phyloP scores from a whole-genome alignment of 805 yeast genomes.

The Wickerhamomyces chaumierensis region DNA sequence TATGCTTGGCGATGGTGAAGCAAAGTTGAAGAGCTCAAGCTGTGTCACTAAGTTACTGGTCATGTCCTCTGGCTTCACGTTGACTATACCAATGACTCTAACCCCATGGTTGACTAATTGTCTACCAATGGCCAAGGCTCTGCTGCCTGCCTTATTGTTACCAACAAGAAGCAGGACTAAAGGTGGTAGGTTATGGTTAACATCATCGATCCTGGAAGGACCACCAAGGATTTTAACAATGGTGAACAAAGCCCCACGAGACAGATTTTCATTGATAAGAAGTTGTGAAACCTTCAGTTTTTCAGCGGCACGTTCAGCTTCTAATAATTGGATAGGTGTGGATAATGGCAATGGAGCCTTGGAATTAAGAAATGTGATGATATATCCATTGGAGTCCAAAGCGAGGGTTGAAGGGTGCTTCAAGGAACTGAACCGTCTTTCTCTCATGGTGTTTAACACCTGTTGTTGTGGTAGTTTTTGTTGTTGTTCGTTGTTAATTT shows the following conservation, averaged over 20 bases:
- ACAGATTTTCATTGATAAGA: slow-evolving; percentile 52
- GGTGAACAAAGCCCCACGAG: slow-evolving; percentile 50
- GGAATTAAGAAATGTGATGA: slow-evolving; percentile 7
- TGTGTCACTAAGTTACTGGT: slow-evolving; percentile 31
- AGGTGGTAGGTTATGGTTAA: slow-evolving; percentile 76
- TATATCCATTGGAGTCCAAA: slow-evolving; percentile 6
- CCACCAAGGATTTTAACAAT: slow-evolving; percentile 62
- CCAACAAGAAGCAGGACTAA: slow-evolving; percentile 61
- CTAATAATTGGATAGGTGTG: slow-evolving; percentile 69
- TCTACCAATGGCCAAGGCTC: slow-evolving; percentile 72
- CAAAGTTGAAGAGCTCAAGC: slow-evolving; percentile 39
- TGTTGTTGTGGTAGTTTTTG: too few relatives aligned
- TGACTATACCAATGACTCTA: slow-evolving; percentile 35
- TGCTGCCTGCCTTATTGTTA: slow-evolving; percentile 61
- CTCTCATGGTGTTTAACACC: neutral
- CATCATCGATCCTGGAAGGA: slow-evolving; percentile 43
- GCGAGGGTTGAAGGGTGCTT: slow-evolving; percentile 8
- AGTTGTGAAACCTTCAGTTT: slow-evolving; percentile 37
- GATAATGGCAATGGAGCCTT: slow-evolving; percentile 42
- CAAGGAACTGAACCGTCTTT: neutral
- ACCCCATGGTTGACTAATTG: slow-evolving; percentile 67
- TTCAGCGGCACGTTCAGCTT: slow-evolving; percentile 53
- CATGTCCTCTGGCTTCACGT: slow-evolving; percentile 11
- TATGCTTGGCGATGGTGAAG: slow-evolving; percentile 61
- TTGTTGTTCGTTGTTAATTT: slow-evolving; percentile 3